Percentiles rank a stretch among this genome's conserved stretches.
Evolutionary conservation across 768 basidiomycete genomes (phyloP).

Genomic region (Chlorophyllum brunneum): DNA sequence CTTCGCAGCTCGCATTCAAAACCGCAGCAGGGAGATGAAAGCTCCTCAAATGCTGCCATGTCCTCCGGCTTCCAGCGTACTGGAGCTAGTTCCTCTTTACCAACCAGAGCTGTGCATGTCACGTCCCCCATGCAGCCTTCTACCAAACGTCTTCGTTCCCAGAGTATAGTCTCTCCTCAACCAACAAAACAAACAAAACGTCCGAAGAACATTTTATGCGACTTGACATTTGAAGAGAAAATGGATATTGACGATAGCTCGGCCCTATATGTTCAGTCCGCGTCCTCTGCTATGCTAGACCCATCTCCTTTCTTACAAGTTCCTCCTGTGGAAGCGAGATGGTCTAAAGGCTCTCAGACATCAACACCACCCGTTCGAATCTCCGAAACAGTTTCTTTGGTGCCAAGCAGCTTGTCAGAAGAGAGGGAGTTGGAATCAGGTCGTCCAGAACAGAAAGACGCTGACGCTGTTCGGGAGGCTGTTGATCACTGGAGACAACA

Average conservation of each 20-base stretch:
- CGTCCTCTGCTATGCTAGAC: not conserved
- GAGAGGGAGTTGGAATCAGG: slow-evolving; percentile 50
- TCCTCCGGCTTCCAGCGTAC: not conserved
- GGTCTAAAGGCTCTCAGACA: slow-evolving; percentile 34
- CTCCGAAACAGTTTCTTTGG: slow-evolving; percentile 28
- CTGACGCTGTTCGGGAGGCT: slow-evolving; percentile 27
- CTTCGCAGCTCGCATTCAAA: not conserved
- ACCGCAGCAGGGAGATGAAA: not conserved
- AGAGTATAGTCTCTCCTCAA: slow-evolving; percentile 6
- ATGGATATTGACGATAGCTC: slow-evolving; percentile 6
- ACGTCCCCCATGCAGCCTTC: slow-evolving; percentile 8
- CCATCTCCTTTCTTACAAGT: slow-evolving; percentile 13
- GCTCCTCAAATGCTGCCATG: not conserved
- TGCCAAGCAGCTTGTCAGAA: slow-evolving; percentile 67
- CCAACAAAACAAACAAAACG: not conserved
- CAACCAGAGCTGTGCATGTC: not conserved
- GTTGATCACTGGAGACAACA: slow-evolving; percentile 42
- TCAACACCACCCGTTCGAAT: slow-evolving; percentile 27
- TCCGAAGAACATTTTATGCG: slow-evolving; percentile 3
- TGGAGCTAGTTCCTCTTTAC: not conserved
- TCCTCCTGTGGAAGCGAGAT: slow-evolving; percentile 14
- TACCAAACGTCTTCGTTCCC: slow-evolving; percentile 9
- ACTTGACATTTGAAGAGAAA: not conserved
- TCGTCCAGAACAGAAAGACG: slow-evolving; percentile 12
- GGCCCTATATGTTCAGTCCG: slow-evolving; percentile 3